Conservation (phyloP, 768 basidiomycete species). For the Trichaptum fuscoviolaceum region DNA sequence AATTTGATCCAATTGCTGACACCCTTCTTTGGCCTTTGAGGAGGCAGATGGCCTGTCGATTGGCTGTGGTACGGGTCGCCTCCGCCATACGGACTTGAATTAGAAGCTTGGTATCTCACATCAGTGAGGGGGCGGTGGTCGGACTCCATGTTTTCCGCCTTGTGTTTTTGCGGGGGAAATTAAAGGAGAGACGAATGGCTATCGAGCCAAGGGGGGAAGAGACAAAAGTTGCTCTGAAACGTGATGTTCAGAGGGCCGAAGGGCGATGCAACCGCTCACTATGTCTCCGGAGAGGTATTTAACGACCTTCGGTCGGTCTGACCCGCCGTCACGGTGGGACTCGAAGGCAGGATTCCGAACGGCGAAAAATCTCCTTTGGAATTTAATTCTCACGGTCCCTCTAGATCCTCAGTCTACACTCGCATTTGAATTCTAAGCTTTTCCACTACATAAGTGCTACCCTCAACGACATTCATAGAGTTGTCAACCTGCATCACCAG, state of each 20-base stretch:
- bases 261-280: too few relatives aligned
- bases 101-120: conserved; percentile 11
- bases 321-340: too few relatives aligned
- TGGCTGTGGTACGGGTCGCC: conserved; percentile 65
- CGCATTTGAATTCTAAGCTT: too few relatives aligned
- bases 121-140: conserved; percentile 13
- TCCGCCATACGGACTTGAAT: conserved; percentile 44
- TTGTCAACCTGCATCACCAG: too few relatives aligned
- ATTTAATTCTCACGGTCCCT: too few relatives aligned
- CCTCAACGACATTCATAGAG: too few relatives aligned
- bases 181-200: not conserved
- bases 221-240: not conserved
- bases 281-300: too few relatives aligned
- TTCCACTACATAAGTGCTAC: too few relatives aligned
- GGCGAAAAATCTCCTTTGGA: too few relatives aligned
- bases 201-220: not conserved
- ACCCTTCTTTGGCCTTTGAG: conserved; percentile 44
- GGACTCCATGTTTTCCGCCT: conserved; percentile 10
- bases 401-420: too few relatives aligned
- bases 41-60: conserved; percentile 66
- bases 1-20: conserved; percentile 71
- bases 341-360: too few relatives aligned
- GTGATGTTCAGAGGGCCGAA: not conserved
- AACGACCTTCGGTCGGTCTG: too few relatives aligned
- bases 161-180: not conserved